phyloP scores from a whole-genome alignment of 306 rosid species.

The Ceratonia siliqua region DNA sequence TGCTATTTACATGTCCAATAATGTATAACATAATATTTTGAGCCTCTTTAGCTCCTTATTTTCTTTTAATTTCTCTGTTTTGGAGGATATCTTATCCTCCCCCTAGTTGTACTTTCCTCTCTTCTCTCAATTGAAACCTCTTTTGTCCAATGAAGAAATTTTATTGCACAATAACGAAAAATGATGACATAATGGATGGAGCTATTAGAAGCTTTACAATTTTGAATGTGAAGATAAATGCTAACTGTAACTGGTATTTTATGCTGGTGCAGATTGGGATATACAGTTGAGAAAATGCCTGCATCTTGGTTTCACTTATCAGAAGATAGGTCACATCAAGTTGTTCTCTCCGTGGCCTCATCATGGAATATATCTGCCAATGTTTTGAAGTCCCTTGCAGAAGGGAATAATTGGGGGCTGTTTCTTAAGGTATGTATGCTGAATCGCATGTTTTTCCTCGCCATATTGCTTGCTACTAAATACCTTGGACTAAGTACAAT shows the following conservation, averaged over 20 bases:
- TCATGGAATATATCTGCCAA: constrained; percentile 69
- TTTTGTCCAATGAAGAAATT: neutral
- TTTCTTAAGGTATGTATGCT: constrained; percentile 63
- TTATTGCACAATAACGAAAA: neutral
- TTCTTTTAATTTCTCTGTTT: neutral
- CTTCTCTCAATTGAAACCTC: neutral
- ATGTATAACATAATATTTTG: neutral
- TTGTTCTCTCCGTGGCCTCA: constrained; percentile 54
- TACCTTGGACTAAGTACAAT: neutral
- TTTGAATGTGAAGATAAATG: constrained; percentile 32
- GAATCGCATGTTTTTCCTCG: neutral
- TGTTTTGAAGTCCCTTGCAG: constrained; percentile 68
- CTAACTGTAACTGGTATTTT: constrained; percentile 26
- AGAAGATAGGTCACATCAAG: constrained; percentile 63
- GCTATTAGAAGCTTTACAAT: constrained; percentile 29
- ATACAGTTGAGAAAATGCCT: constrained; percentile 70
- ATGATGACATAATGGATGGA: constrained; percentile 18
- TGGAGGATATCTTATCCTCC: neutral
- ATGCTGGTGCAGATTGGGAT: constrained; percentile 70
- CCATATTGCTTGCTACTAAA: constrained; percentile 3
- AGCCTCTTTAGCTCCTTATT: neutral
- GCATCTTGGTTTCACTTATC: constrained; percentile 73
- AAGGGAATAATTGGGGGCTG: constrained; percentile 64
- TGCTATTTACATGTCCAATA: constrained; percentile 16
- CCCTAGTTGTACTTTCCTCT: neutral